phyloP scores from a whole-genome alignment of 2,329 filamentous ascomycete species.

The Seiridium cupressi region DNA sequence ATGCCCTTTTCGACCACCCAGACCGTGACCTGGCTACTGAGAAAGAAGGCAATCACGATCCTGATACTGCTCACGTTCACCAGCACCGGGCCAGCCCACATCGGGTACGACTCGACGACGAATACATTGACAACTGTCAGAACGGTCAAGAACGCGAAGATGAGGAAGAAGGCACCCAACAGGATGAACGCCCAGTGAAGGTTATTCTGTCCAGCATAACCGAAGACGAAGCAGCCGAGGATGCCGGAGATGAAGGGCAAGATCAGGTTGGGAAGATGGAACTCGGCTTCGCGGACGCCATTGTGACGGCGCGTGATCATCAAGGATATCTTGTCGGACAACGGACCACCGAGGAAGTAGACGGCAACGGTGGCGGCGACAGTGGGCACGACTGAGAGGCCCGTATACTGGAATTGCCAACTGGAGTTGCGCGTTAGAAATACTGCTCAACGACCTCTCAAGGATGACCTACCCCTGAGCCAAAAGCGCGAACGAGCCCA shows the following conservation, averaged over 20 bases:
- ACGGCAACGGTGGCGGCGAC: constrained; percentile 14
- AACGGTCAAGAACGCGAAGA: constrained; percentile 18
- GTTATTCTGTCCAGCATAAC: constrained; percentile 18
- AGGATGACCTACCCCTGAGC: constrained; percentile 10
- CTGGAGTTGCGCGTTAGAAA: constrained; percentile 5
- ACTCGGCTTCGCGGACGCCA: constrained; percentile 23
- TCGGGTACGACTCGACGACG: constrained; percentile 23
- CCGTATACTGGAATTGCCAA: constrained; percentile 13
- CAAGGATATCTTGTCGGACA: constrained; percentile 28
- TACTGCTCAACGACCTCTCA: background rate
- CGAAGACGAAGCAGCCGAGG: constrained; percentile 20
- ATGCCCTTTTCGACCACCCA: constrained; percentile 17
- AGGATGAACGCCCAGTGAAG: constrained; percentile 18
- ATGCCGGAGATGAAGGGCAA: constrained; percentile 20
- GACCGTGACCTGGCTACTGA: constrained; percentile 16
- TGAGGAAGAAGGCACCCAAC: constrained; percentile 19
- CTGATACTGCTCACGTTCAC: constrained; percentile 20
- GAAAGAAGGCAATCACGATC: constrained; percentile 19
- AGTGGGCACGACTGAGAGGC: constrained; percentile 13
- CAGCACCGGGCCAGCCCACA: constrained; percentile 21
- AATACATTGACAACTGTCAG: constrained; percentile 21
- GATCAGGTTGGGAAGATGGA: constrained; percentile 21
- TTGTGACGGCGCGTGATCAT: constrained; percentile 16
- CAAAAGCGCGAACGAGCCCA: constrained; percentile 11
- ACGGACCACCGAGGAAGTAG: constrained; percentile 28